phyloP scores from a whole-genome alignment of 2,329 filamentous ascomycete species.

The Lasiodiplodia sp. region DNA sequence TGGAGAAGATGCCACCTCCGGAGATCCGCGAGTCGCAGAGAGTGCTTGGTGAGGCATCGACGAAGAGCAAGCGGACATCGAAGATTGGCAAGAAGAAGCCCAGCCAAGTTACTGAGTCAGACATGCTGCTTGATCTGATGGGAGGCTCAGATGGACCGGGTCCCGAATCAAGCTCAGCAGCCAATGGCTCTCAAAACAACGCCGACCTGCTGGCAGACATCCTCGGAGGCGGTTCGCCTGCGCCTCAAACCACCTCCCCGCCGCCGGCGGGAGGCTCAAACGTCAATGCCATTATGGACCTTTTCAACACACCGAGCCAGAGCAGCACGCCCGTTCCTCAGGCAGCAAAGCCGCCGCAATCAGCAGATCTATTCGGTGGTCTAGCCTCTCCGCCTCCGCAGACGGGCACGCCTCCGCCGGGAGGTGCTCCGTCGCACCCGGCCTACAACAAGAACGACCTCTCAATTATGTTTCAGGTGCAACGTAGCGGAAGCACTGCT shows the following conservation, averaged over 20 bases:
- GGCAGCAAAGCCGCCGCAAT: slow-evolving; percentile 47
- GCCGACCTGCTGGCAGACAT: slow-evolving; percentile 92
- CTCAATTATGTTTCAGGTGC: slow-evolving; percentile 79
- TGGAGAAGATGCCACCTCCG: slow-evolving; percentile 97
- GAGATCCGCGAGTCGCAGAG: slow-evolving; percentile 96
- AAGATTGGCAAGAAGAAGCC: slow-evolving; percentile 72
- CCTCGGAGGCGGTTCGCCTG: slow-evolving; percentile 72
- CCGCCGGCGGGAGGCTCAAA: slow-evolving; percentile 46
- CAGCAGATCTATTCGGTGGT: slow-evolving; percentile 53
- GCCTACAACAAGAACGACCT: slow-evolving; percentile 91
- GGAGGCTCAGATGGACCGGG: slow-evolving; percentile 74
- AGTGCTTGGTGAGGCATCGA: slow-evolving; percentile 80
- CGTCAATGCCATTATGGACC: slow-evolving; percentile 80
- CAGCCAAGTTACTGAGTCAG: slow-evolving; percentile 86
- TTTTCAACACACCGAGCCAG: slow-evolving; percentile 68
- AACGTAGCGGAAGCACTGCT: slow-evolving; percentile 80
- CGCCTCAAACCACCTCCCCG: slow-evolving; percentile 48
- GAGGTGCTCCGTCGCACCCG: slow-evolving; percentile 62
- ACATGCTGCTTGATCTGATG: slow-evolving; percentile 92
- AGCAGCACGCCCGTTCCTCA: slow-evolving; percentile 48
- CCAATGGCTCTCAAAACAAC: slow-evolving; percentile 72
- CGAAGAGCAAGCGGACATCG: slow-evolving; percentile 54
- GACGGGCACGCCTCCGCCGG: slow-evolving; percentile 47
- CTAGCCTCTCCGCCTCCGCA: slow-evolving; percentile 57
- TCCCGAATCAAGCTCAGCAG: slow-evolving; percentile 59